These are phyloP conservation scores for Pterocarpus macrocarpus DNA, from an alignment of 306 rosid species.

Conservation along the genomic window DNA sequence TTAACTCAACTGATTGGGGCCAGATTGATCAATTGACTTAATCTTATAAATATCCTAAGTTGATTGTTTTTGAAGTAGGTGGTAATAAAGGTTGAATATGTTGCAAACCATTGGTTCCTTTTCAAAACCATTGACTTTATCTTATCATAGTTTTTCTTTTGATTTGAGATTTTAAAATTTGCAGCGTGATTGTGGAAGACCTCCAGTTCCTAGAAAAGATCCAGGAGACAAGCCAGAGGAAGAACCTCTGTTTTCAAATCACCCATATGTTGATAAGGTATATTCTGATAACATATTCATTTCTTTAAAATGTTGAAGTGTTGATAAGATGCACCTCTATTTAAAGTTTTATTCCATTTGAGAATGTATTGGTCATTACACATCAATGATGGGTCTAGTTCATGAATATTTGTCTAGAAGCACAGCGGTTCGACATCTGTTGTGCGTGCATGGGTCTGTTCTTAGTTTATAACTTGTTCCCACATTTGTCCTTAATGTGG, in stretches of 20 bases:
- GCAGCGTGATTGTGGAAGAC: constrained; percentile 93
- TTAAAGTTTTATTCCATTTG: constrained; percentile 12
- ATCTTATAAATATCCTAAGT: neutral
- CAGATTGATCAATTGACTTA: constrained; percentile 29
- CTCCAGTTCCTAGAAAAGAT: constrained; percentile 91
- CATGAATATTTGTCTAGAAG: constrained; percentile 12
- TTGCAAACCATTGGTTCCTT: constrained; percentile 19
- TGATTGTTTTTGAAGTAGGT: constrained; percentile 28
- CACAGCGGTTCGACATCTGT: constrained; percentile 3
- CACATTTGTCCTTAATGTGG: constrained; percentile 22
- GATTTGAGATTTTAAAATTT: constrained; percentile 42
- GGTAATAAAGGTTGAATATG: constrained; percentile 19
- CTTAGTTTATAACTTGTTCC: too few relatives aligned
- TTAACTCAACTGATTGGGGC: constrained; percentile 10
- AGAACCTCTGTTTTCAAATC: constrained; percentile 86
- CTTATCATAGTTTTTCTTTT: constrained; percentile 7
- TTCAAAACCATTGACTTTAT: too few relatives aligned
- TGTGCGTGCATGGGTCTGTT: constrained; percentile 8
- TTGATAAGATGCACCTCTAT: constrained; percentile 25
- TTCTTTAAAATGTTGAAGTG: constrained; percentile 29
- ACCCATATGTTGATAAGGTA: constrained; percentile 94
- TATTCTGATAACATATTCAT: constrained; percentile 32
- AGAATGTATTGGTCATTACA: neutral
- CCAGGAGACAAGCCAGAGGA: constrained; percentile 89
- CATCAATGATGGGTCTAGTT: constrained; percentile 19